Percentiles rank a stretch among this genome's conserved stretches.
phyloP scores from a whole-genome alignment of 495 filamentous ascomycete species.

The Delitschia confertaspora region DNA sequence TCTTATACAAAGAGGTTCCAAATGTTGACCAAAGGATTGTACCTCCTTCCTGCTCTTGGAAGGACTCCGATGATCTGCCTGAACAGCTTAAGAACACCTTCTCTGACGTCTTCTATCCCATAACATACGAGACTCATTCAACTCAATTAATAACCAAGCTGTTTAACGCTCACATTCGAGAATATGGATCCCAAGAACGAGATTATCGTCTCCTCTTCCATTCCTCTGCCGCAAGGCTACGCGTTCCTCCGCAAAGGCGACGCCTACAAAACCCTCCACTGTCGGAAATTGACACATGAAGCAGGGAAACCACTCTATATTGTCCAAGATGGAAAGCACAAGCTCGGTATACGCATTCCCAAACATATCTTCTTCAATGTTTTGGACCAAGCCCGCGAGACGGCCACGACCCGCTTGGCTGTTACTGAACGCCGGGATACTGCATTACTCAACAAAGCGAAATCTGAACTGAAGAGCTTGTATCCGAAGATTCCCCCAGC shows the following conservation, averaged over 20 bases:
- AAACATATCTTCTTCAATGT: slow-evolving; percentile 35
- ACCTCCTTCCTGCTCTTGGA: too few relatives aligned
- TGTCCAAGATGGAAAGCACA: slow-evolving; percentile 34
- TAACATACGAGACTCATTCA: too few relatives aligned
- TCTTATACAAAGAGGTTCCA: too few relatives aligned
- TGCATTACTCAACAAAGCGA: slow-evolving; percentile 34
- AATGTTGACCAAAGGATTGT: too few relatives aligned
- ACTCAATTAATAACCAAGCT: too few relatives aligned
- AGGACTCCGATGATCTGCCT: too few relatives aligned
- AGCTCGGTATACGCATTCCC: slow-evolving; percentile 43
- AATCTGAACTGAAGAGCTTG: slow-evolving; percentile 31
- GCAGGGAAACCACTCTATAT: slow-evolving; percentile 36
- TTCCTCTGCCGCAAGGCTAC: slow-evolving; percentile 32
- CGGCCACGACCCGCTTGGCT: slow-evolving; percentile 7
- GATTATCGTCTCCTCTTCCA: slow-evolving; percentile 10
- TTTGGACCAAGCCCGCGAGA: slow-evolving; percentile 34
- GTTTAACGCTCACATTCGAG: too few relatives aligned
- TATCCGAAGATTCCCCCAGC: slow-evolving; percentile 41
- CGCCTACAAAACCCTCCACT: slow-evolving; percentile 44
- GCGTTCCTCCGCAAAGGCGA: slow-evolving; percentile 45
- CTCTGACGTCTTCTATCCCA: too few relatives aligned
- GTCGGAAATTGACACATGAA: slow-evolving; percentile 41
- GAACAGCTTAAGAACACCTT: too few relatives aligned
- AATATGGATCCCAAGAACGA: slow-evolving; percentile 11
- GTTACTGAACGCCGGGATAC: slow-evolving; percentile 36